phyloP scores from a whole-genome alignment of 2,329 filamentous ascomycete species.

The Colletotrichum sp. region DNA sequence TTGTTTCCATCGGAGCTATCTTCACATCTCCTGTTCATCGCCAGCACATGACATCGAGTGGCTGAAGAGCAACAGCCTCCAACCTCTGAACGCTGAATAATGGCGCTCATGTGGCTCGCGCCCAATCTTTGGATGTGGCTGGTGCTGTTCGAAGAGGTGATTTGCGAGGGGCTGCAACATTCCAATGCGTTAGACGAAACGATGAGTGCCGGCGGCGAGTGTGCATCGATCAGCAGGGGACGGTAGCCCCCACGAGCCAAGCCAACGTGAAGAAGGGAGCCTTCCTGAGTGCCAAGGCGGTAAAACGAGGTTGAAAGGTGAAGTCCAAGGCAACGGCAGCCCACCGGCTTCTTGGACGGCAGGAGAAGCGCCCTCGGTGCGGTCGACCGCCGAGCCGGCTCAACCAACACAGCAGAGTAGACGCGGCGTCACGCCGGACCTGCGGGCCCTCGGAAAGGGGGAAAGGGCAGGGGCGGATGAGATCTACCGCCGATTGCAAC shows the following conservation, averaged over 20 bases:
- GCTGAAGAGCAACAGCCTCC: background rate
- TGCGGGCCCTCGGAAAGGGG: background rate
- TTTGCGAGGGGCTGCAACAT: background rate
- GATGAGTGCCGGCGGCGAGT: background rate
- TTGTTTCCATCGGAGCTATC: background rate
- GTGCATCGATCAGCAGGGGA: background rate
- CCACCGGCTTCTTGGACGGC: background rate
- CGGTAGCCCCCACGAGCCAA: background rate
- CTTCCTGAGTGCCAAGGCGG: background rate
- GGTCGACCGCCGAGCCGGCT: background rate
- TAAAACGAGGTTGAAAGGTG: background rate
- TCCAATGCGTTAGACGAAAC: background rate
- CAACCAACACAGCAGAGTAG: background rate
- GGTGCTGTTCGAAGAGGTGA: background rate
- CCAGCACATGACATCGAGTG: background rate
- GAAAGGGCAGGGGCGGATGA: background rate
- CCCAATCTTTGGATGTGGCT: background rate
- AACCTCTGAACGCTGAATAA: background rate
- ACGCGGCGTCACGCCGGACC: conserved; percentile 10
- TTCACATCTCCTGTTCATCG: background rate
- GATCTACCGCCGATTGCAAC: conserved; percentile 13
- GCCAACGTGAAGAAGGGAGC: background rate
- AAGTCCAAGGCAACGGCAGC: background rate
- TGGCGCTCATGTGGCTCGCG: background rate
- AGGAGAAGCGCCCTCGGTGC: background rate